phyloP scores from a whole-genome alignment of 2,329 filamentous ascomycete species.

The Fusarium verrucosum region DNA sequence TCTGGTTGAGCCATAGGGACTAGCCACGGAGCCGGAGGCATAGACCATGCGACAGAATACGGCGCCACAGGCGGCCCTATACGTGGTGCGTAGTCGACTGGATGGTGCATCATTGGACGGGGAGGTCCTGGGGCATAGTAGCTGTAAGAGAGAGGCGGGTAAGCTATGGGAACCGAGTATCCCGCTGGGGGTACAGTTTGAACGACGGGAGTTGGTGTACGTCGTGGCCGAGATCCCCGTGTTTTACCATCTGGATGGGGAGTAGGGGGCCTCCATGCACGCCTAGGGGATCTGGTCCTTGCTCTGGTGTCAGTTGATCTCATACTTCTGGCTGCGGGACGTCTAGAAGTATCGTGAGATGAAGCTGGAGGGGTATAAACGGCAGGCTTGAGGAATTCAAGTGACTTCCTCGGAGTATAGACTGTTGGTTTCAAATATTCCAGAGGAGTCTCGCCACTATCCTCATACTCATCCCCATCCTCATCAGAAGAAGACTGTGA shows the following conservation, averaged over 20 bases:
- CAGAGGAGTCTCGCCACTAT: not conserved
- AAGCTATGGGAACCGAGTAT: not conserved
- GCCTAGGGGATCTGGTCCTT: conserved; percentile 8
- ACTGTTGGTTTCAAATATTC: conserved; percentile 22
- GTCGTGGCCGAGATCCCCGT: not conserved
- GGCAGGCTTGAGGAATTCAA: conserved; percentile 18
- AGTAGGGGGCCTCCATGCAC: conserved; percentile 21
- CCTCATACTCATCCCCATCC: not conserved
- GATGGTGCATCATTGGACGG: not conserved
- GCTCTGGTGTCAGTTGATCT: not conserved
- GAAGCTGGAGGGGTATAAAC: conserved; percentile 30
- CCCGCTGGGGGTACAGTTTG: not conserved
- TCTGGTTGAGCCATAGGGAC: not conserved
- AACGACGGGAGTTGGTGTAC: not conserved
- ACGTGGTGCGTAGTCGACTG: not conserved
- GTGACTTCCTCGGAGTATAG: conserved; percentile 23
- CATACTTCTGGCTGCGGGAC: not conserved
- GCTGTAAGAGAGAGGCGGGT: not conserved
- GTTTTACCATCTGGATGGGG: conserved; percentile 22
- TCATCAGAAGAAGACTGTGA: not conserved
- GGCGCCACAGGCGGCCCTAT: conserved; percentile 12
- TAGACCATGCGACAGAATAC: conserved; percentile 13
- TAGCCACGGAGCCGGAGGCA: conserved; percentile 4
- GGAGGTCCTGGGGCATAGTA: not conserved
- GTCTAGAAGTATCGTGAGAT: not conserved